Evolutionary conservation across 2,329 filamentous ascomycete species (phyloP).

Genomic region (Colletotrichum coccodes): DNA sequence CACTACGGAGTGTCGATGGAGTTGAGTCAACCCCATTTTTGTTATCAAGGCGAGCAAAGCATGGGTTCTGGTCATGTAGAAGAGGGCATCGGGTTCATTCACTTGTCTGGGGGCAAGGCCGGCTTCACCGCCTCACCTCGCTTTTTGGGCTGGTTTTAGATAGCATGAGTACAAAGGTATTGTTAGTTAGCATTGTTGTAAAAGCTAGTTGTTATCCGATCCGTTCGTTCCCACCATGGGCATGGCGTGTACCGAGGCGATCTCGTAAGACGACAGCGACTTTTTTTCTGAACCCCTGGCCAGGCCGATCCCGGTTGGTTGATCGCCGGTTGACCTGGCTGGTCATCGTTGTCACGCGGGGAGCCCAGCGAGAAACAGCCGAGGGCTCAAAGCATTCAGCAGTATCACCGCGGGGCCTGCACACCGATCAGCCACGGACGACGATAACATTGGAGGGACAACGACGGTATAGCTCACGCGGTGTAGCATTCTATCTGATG

Average conservation of each 20-base stretch:
- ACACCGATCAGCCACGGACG: background rate
- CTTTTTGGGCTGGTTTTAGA: slow-evolving; percentile 4
- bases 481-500: slow-evolving; percentile 22
- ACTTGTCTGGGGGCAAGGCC: background rate
- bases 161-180: slow-evolving; percentile 19
- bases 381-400: background rate
- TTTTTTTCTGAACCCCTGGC: too few species aligned
- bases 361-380: too few species aligned
- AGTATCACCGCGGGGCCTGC: background rate
- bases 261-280: too few species aligned
- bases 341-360: too few species aligned
- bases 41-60: too few species aligned
- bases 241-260: background rate
- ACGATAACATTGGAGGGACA: background rate
- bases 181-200: slow-evolving; percentile 26
- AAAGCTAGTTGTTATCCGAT: slow-evolving; percentile 28
- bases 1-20: background rate
- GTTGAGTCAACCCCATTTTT: background rate
- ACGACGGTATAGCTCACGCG: background rate
- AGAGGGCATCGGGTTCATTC: background rate
- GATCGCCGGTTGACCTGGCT: too few species aligned
- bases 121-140: background rate
- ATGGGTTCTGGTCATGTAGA: background rate
- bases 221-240: background rate
- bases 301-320: too few species aligned